Evolutionary conservation across 1,284 basidiomycete genomes (phyloP), one percentile per base, ranked within the genome.

Genomic region (Peniophora sp.): DNA sequence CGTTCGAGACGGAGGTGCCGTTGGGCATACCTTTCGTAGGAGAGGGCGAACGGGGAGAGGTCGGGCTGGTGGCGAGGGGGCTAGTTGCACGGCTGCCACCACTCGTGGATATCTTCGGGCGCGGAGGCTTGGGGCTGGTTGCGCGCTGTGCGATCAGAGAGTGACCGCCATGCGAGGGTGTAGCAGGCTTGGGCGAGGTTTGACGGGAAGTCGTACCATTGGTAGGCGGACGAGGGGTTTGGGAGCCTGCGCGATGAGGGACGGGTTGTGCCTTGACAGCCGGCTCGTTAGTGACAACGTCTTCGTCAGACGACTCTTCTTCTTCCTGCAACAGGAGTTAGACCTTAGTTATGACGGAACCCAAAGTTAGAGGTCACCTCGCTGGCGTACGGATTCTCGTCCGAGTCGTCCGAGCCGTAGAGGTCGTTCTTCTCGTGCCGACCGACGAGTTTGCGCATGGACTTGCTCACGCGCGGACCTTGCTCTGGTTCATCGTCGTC

Each of bases 141-240:
- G 88, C 88, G 11, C 88, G 81, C 64, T 85, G 86, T 11, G 89
- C 89, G n/a, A 91, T 77, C 36, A 89, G 61, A 1, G 83, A 83
- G 67, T 88, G 84, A 1, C 85, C 81, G 48, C 84, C 76, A 56
- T 83, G 71, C 42, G 71, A 67, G 20, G 76, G 70, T 3, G 71
- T 67, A 32, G 6, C 27, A 32, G 27, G 27, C 12, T 32, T 32
- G 9, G 73, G 83, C 2, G 85, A 85, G 12, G 74, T 74, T 12
- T 82, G 70, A 34, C 75, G 74, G 34, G 85, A 83, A 49, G 15
- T 15, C 37, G 37, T 8, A 15, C 37, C 37, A 15, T n/a, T 41
- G 5, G 37, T 32, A 5, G 37, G n/a, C 15, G 37, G 37, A 41
- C 37, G 37, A 5, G 9, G 72, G 63, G 63, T 58, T 51, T 68